Evolutionary conservation across 257 asterid genomes (phyloP).

Genomic region (Jacaranda mimosifolia): DNA sequence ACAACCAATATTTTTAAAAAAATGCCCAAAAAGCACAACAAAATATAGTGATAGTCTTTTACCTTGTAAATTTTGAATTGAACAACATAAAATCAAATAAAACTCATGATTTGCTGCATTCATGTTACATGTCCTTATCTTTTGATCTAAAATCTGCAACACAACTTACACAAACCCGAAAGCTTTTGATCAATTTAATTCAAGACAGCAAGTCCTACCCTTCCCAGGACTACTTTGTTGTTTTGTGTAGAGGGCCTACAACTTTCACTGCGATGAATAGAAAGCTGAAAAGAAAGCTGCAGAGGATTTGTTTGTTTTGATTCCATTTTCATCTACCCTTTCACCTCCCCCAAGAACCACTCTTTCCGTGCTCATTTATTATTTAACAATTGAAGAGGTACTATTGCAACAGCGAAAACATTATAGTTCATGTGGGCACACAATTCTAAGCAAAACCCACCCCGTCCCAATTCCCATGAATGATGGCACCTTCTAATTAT

Average conservation of each 20-base stretch:
- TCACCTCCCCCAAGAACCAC: slow-evolving; percentile 43
- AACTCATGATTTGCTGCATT: background rate
- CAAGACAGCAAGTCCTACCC: too few species aligned
- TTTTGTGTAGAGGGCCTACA: background rate
- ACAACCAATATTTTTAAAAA: too few species aligned
- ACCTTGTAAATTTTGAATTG: too few species aligned
- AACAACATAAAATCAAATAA: too few species aligned
- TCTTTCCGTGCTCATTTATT: background rate
- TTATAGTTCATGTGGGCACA: slow-evolving; percentile 47
- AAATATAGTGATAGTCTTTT: too few species aligned
- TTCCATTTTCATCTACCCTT: slow-evolving; percentile 34
- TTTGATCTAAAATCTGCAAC: background rate
- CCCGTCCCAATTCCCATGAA: slow-evolving; percentile 22
- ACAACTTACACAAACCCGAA: background rate
- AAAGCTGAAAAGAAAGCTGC: slow-evolving; percentile 16
- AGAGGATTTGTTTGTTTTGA: background rate
- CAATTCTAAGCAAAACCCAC: slow-evolving; percentile 47
- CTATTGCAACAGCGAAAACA: slow-evolving; percentile 33
- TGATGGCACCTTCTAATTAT: slow-evolving; percentile 16
- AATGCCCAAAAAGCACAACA: too few species aligned
- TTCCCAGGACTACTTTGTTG: too few species aligned
- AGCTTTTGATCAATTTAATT: too few species aligned
- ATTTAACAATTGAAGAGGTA: background rate
- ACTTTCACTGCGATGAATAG: background rate
- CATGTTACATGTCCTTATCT: background rate